Percentiles rank a stretch among this genome's conserved stretches.
These are phyloP conservation scores for Euphrasia confusa DNA, from an alignment of 257 asterid species.

Conservation along the genomic window DNA sequence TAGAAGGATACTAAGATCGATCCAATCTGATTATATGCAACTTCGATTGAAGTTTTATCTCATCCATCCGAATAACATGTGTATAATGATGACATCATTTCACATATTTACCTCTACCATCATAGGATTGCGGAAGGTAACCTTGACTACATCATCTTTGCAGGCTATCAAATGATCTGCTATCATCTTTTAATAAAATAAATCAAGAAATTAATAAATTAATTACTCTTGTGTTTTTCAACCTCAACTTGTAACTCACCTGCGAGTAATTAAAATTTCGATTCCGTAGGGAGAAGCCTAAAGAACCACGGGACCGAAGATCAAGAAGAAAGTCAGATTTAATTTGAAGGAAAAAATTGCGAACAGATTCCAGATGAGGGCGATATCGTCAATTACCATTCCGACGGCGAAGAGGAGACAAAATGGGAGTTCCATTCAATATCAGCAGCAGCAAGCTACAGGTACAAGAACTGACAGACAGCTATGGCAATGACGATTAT, in stretches of 20 bases:
- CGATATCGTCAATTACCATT: slow-evolving; percentile 23
- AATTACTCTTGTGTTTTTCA: not conserved
- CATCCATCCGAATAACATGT: no score
- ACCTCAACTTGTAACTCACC: not conserved
- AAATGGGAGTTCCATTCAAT: slow-evolving; percentile 35
- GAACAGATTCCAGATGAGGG: slow-evolving; percentile 46
- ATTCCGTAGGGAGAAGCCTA: slow-evolving; percentile 40
- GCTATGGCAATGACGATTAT: slow-evolving; percentile 48
- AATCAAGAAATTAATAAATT: no score
- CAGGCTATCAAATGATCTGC: no score
- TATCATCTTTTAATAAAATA: no score
- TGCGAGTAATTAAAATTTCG: not conserved
- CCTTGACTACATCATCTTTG: no score
- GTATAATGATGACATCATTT: no score
- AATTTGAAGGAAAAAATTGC: slow-evolving; percentile 58
- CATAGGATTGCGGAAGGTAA: no score
- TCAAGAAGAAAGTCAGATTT: slow-evolving; percentile 70
- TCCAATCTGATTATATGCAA: no score
- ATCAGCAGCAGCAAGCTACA: slow-evolving; percentile 33
- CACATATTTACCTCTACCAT: no score
- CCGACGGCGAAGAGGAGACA: slow-evolving; percentile 40
- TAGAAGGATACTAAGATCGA: no score
- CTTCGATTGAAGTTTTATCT: no score
- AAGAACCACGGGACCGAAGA: slow-evolving; percentile 37
- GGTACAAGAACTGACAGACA: slow-evolving; percentile 52